Evolutionary conservation across 192 early-diverging fungal genomes (phyloP), one percentile per base, ranked within the genome.

Genomic region (Lunasporangiospora selenospora): DNA sequence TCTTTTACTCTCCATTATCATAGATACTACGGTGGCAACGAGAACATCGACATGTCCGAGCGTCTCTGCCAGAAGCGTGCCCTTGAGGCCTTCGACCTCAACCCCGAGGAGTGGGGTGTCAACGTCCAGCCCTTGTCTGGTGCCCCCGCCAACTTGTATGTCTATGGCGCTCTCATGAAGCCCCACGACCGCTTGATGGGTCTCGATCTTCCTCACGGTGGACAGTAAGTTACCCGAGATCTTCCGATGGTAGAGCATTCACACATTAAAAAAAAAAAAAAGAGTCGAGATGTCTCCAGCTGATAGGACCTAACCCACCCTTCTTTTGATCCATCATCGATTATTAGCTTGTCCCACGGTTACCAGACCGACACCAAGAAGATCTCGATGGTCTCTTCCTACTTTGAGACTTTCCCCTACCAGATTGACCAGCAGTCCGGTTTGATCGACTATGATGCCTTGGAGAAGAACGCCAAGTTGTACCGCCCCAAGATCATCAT

Each of bases 181-280:
- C 96, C 96, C 30, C 96, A 98, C 70, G 97, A 97, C 31, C 86
- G 97, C n/a, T 61, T 99, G 32, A 99, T 99, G 97, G 97, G 97
- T 29, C 86, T 98, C 52, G 95, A 97, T 76, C 86, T 98, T 46
- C 95, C 96, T 31, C 95, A 99, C 58, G 97, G 97, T 75, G 97
- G 97, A 62, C 97, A 99, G 91, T 93, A 83, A 77, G 86, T 88
- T 21, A 27, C 50, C 1, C 11, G 32, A 26, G 23, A 18, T 10
- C 36, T 51, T 30, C 7, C n/a, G 19, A 51, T 4, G 36, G 31
- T 29, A 21, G 36, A 39, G 40, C 15, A 24, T 53, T 53, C 18
- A 38, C 29, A 11, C 9, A 18, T 27, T 29, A 18, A 18, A 55
- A 38, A 27, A 54, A 18, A 29, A 41, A n/a, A n/a, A n/a, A n/a